Evolutionary conservation across 495 filamentous ascomycete genomes (phyloP).

Genomic region (Apiosordaria backusii): DNA sequence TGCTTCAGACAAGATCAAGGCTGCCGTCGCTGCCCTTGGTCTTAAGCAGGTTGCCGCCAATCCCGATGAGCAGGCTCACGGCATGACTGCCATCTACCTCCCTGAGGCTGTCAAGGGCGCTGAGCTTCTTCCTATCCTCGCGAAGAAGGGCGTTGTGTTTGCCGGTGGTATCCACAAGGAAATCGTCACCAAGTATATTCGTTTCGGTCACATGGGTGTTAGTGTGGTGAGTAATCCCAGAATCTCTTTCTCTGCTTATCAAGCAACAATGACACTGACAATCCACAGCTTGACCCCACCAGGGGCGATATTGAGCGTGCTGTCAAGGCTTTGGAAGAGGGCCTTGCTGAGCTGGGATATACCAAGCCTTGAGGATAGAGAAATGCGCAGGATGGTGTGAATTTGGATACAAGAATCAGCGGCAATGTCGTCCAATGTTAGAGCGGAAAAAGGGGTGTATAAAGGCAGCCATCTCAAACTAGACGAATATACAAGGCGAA

Average conservation of each 20-base stretch:
- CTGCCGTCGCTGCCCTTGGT: slow-evolving; percentile 70
- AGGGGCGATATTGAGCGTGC: slow-evolving; percentile 76
- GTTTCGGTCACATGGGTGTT: slow-evolving; percentile 92
- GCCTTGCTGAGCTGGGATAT: slow-evolving; percentile 68
- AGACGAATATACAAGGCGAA: not conserved
- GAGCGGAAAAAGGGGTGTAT: slow-evolving; percentile 2
- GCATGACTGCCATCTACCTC: slow-evolving; percentile 96
- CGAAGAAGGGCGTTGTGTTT: slow-evolving; percentile 90
- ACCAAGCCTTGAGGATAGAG: slow-evolving; percentile 32
- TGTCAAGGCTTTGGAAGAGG: slow-evolving; percentile 68
- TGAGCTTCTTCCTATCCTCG: slow-evolving; percentile 77
- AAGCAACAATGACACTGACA: slow-evolving; percentile 9
- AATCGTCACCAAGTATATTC: slow-evolving; percentile 56
- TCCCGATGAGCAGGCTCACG: slow-evolving; percentile 87
- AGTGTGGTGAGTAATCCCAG: slow-evolving; percentile 57
- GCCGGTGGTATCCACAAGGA: slow-evolving; percentile 91
- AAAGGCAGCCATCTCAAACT: not conserved
- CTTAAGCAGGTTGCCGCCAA: slow-evolving; percentile 79
- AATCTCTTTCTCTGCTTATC: not conserved
- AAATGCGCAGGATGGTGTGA: not conserved
- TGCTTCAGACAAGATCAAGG: slow-evolving; percentile 78
- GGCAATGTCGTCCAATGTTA: slow-evolving; percentile 21
- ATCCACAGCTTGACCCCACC: slow-evolving; percentile 52
- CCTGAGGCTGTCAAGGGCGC: slow-evolving; percentile 76
- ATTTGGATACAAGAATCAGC: not conserved